Conservation (phyloP, 345 rosid species). For the Cardamine occulta region DNA sequence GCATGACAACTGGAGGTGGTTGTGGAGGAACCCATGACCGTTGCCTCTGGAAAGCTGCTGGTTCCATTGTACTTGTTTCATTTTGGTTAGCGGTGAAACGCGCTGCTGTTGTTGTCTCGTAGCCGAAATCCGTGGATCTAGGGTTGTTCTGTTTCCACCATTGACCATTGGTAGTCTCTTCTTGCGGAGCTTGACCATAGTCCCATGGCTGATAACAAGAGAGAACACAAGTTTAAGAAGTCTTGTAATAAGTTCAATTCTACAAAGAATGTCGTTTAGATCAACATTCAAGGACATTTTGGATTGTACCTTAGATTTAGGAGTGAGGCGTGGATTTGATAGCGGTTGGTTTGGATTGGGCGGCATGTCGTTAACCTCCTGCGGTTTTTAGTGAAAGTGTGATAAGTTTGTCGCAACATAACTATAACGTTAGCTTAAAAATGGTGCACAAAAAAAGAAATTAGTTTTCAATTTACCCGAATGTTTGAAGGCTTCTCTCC, state of each 20-base stretch:
- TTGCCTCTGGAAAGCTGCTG: constrained; percentile 46
- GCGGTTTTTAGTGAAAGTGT: constrained; percentile 32
- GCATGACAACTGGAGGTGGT: constrained; percentile 90
- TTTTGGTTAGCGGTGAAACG: constrained; percentile 45
- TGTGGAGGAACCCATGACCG: constrained; percentile 94
- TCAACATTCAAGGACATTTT: neutral
- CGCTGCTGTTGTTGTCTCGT: constrained; percentile 53
- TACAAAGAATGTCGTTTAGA: too few species aligned
- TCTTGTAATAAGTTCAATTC: neutral
- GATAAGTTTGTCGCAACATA: constrained; percentile 10
- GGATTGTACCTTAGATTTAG: constrained; percentile 74
- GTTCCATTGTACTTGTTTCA: constrained; percentile 49
- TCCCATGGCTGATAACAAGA: constrained; percentile 79
- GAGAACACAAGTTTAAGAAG: neutral
- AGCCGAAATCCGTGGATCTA: constrained; percentile 65
- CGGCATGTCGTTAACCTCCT: constrained; percentile 91
- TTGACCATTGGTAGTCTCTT: constrained; percentile 48
- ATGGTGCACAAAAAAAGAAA: constrained; percentile 28
- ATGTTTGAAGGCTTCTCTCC: constrained; percentile 95
- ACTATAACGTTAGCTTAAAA: neutral
- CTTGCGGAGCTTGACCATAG: constrained; percentile 53
- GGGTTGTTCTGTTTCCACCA: constrained; percentile 83
- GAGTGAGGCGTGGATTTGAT: constrained; percentile 72
- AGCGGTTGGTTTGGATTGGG: constrained; percentile 81
- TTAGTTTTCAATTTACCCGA: constrained; percentile 52